Conservation (phyloP, 495 filamentous ascomycete genomes). For the Annulohypoxylon stygium region DNA sequence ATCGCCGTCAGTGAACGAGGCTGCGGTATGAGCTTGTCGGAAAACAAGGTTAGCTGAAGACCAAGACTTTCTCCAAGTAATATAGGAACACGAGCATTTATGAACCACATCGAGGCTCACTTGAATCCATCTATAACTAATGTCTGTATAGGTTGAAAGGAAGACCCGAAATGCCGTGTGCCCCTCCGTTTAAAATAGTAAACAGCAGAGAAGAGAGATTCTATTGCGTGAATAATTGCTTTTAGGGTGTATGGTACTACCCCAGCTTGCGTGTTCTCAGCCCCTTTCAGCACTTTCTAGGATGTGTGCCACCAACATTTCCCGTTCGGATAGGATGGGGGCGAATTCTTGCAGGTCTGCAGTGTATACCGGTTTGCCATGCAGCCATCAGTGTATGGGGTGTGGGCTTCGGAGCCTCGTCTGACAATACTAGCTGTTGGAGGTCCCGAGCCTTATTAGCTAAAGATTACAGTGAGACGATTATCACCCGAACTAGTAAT, state of each 20-base stretch:
- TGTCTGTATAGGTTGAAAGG: not conserved
- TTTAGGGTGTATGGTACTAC: not conserved
- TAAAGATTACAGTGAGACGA: not conserved
- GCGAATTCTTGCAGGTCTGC: not conserved
- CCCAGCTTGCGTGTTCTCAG: not conserved
- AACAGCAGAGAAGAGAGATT: not conserved
- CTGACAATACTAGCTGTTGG: not conserved
- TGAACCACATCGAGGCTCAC: not conserved
- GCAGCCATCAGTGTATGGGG: not conserved
- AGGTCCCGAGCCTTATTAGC: not conserved
- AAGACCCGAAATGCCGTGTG: not conserved
- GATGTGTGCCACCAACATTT: not conserved
- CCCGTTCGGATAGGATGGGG: not conserved
- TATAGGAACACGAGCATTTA: not conserved
- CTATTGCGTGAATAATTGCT: slow-evolving; percentile 4
- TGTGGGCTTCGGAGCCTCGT: not conserved
- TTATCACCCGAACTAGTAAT: not conserved
- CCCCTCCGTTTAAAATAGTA: not conserved
- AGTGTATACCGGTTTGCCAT: not conserved
- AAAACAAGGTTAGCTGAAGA: not conserved
- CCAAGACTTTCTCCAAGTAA: not conserved
- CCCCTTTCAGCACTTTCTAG: not conserved
- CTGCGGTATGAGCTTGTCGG: not conserved
- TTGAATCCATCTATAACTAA: not conserved
- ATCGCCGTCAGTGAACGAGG: not conserved